phyloP scores from a whole-genome alignment of 2,329 filamentous ascomycete species.

The Xylaria sp. region DNA sequence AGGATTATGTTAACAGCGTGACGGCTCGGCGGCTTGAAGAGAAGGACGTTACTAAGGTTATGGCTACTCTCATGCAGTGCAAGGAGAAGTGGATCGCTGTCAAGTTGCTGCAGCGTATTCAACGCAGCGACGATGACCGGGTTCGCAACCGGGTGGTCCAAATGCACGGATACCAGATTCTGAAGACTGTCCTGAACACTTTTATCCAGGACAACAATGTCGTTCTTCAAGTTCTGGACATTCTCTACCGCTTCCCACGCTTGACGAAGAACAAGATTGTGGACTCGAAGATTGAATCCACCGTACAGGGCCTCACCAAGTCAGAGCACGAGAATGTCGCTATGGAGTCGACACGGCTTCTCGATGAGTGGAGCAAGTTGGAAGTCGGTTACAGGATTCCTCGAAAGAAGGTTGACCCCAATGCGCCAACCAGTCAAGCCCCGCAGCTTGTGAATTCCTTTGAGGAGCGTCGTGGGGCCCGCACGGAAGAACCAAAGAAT shows the following conservation, averaged over 20 bases:
- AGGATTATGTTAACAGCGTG: slow-evolving; percentile 85
- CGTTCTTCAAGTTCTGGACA: slow-evolving; percentile 80
- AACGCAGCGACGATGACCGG: slow-evolving; percentile 77
- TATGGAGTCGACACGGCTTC: slow-evolving; percentile 61
- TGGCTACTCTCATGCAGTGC: slow-evolving; percentile 86
- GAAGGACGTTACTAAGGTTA: slow-evolving; percentile 33
- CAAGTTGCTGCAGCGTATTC: slow-evolving; percentile 85
- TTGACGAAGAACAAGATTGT: slow-evolving; percentile 95
- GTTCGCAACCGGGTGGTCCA: slow-evolving; percentile 85
- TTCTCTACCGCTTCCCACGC: slow-evolving; percentile 82
- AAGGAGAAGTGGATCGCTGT: slow-evolving; percentile 99
- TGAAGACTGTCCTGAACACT: slow-evolving; percentile 78
- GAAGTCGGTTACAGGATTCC: slow-evolving; percentile 91
- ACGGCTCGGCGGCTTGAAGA: slow-evolving; percentile 32
- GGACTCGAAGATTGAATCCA: slow-evolving; percentile 88
- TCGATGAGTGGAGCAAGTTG: slow-evolving; percentile 83
- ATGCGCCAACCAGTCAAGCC: slow-evolving; percentile 40
- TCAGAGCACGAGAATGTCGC: slow-evolving; percentile 72
- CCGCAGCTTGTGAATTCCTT: slow-evolving; percentile 49
- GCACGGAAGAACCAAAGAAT: slow-evolving; percentile 39
- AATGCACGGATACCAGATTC: slow-evolving; percentile 94
- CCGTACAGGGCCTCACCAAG: slow-evolving; percentile 61
- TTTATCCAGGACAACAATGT: slow-evolving; percentile 90
- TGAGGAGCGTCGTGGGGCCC: slow-evolving; percentile 60
- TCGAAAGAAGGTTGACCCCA: slow-evolving; percentile 76